phyloP scores from a whole-genome alignment of 2,329 filamentous ascomycete species.

The Aspergillus brunneoviolaceus region DNA sequence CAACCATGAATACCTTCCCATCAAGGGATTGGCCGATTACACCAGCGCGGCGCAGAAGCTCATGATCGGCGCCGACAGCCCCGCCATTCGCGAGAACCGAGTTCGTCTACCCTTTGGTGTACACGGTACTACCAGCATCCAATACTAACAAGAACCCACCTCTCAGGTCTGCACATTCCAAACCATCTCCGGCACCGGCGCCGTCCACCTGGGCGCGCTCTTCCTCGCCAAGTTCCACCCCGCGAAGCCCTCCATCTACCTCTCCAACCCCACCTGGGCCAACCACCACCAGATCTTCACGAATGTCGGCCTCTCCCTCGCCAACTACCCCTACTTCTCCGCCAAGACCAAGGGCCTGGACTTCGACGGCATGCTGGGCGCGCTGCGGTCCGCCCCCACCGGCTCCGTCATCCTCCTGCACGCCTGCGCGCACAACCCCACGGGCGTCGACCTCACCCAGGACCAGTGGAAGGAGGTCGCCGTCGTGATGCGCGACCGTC shows the following conservation, averaged over 20 bases:
- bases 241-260: slow-evolving; percentile 68
- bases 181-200: slow-evolving; percentile 96
- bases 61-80: slow-evolving; percentile 75
- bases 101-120: slow-evolving; percentile 39
- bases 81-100: slow-evolving; percentile 81
- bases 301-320: slow-evolving; percentile 77
- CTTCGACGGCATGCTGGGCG: slow-evolving; percentile 79
- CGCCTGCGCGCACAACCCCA: slow-evolving; percentile 97
- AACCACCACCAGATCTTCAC: slow-evolving; percentile 99
- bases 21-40: slow-evolving; percentile 82
- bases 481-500: slow-evolving; percentile 69
- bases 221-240: slow-evolving; percentile 93
- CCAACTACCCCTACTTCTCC: slow-evolving; percentile 91
- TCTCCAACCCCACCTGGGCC: slow-evolving; percentile 95
- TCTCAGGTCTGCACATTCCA: slow-evolving; percentile 70
- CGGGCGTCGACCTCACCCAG: slow-evolving; percentile 88
- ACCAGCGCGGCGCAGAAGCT: slow-evolving; percentile 88
- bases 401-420: slow-evolving; percentile 87
- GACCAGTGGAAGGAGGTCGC: slow-evolving; percentile 95
- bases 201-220: slow-evolving; percentile 86
- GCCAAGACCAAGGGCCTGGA: slow-evolving; percentile 86
- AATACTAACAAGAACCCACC: slow-evolving; percentile 4
- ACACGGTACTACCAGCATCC: not conserved
- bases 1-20: slow-evolving; percentile 98
- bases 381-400: slow-evolving; percentile 69